Evolutionary conservation across 768 basidiomycete genomes (phyloP).

Genomic region (Mycena galopus): DNA sequence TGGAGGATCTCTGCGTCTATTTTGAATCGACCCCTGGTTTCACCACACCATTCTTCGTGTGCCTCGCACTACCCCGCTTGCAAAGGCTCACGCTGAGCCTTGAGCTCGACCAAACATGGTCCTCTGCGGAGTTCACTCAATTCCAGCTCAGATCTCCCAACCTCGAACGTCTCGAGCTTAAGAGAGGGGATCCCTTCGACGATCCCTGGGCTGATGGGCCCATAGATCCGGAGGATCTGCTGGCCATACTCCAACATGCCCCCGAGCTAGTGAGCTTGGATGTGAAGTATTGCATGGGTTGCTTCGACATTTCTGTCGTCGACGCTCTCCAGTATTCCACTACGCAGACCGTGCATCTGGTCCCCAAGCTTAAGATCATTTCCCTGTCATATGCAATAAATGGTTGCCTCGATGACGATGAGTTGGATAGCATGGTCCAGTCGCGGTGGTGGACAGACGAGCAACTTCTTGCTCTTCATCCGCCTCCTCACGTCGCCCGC

Average conservation of each 20-base stretch:
- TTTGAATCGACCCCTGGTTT: neutral
- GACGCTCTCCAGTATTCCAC: slow-evolving; percentile 4
- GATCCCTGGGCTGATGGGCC: neutral
- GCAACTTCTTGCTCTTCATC: slow-evolving; percentile 5
- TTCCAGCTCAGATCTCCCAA: slow-evolving; percentile 24
- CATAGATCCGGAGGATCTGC: slow-evolving; percentile 1
- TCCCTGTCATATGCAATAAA: neutral
- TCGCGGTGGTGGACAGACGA: slow-evolving; percentile 33
- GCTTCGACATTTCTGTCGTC: neutral
- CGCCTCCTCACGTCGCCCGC: slow-evolving; percentile 14
- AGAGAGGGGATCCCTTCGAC: neutral
- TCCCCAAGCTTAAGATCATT: slow-evolving; percentile 1
- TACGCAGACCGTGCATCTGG: neutral
- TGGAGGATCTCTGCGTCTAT: neutral
- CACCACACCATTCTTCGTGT: slow-evolving; percentile 9
- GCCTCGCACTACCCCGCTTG: slow-evolving; percentile 18
- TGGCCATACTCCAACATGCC: slow-evolving; percentile 4
- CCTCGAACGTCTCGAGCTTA: neutral
- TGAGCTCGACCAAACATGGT: neutral
- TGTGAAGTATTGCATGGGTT: neutral
- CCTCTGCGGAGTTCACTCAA: neutral
- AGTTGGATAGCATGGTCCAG: slow-evolving; percentile 13
- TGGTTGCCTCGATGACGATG: neutral
- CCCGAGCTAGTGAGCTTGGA: slow-evolving; percentile 6
- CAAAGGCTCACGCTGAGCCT: neutral